These are phyloP conservation scores for Chaetomium sp. DNA, from an alignment of 2,329 filamentous ascomycete species.

Conservation along the genomic window DNA sequence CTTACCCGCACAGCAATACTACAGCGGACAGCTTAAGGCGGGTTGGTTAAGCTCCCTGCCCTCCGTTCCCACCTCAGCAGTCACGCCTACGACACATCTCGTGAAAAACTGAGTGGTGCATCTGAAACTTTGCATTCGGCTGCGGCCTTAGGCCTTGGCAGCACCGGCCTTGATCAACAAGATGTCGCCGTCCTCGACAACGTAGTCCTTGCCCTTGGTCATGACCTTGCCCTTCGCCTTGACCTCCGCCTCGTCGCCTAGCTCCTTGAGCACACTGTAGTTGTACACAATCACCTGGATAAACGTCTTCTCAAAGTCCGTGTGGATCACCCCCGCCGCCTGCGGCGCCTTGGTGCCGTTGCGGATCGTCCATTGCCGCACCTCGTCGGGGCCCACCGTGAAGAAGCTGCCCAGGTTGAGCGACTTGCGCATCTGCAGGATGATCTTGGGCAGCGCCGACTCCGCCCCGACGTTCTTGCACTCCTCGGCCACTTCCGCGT, in stretches of 20 bases:
- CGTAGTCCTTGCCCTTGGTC: constrained; percentile 98
- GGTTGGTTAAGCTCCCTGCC: no score
- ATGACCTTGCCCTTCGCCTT: constrained; percentile 90
- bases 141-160: constrained; percentile 53
- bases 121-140: constrained; percentile 13
- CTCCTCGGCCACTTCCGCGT: constrained; percentile 73
- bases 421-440: constrained; percentile 86
- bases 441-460: constrained; percentile 85
- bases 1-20: no score
- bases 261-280: constrained; percentile 71
- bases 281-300: constrained; percentile 96
- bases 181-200: constrained; percentile 75
- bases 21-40: no score
- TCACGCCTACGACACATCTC: background rate
- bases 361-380: constrained; percentile 96
- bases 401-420: constrained; percentile 93
- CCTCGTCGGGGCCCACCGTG: constrained; percentile 91
- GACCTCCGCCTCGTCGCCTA: constrained; percentile 80
- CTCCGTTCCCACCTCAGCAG: no score
- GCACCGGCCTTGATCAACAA: constrained; percentile 87
- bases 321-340: constrained; percentile 95
- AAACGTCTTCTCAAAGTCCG: constrained; percentile 99
- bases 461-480: constrained; percentile 82
- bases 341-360: constrained; percentile 96
- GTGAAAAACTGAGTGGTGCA: background rate